Evolutionary conservation across 1,139 yeast species (phyloP), one percentile per base, ranked within the genome.

Genomic region (Blastobotrys aristatus): DNA sequence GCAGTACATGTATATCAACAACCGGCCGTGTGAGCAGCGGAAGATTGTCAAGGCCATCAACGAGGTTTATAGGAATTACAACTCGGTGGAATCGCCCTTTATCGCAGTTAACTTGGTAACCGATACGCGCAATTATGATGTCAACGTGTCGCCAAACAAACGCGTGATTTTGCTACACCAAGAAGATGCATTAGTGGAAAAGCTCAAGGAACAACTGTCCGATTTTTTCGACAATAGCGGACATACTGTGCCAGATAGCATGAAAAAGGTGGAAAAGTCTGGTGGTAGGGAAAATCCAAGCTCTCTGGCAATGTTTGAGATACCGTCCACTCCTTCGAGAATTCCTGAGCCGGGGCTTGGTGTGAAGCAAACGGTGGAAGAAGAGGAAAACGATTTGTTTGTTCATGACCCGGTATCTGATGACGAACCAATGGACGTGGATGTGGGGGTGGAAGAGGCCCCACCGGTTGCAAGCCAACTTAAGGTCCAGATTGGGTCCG

Each of bases 111-210:
- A 94, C 62, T 57, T 92, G 31, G 60, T 61, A 8, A 63, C 88
- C 11, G 73, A 75, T 39, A 72, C 84, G 0, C 59, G 64, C 20
- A 68, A 72, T 20, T 64, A 86, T 32, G 99, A 92, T 66, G 74
- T 92, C 17, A 92, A 92, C 64, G 84, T 94, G 1, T 82, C 96
- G 0, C 98, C 98, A 0, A 97, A 92, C 61, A 92, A 92, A 61
- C 71, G 94, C 41, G 76, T 80, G 2, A 72, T 92, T 2, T 61
- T 87, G 56, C 62, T 92, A 1, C 90, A 84, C 49, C 73, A 79
- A 52, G 97, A 90, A 62, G 64, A 66, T 4, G 64, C 67, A 13
- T 62, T 89, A 1, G 57, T 84, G 7, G 84, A 82, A 34, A 65
- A 67, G 1, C 57, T 88, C 2, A 51, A 58, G 20, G 62, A 57